These are phyloP conservation scores for Aplosporella prunicola DNA, from an alignment of 2,329 filamentous ascomycete species.

Conservation along the genomic window DNA sequence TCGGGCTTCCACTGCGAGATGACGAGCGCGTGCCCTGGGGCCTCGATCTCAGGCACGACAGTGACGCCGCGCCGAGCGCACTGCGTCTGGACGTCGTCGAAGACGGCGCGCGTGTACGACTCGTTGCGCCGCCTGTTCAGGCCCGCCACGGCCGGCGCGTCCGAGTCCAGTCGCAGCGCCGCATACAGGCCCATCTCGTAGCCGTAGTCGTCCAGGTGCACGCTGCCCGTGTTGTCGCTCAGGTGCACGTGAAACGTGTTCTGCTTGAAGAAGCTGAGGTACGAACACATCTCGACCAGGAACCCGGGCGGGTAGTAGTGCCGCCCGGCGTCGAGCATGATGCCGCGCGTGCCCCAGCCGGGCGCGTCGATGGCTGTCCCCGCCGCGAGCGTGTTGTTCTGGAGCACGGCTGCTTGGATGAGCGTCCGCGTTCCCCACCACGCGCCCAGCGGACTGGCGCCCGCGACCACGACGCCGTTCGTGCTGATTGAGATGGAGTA, in stretches of 20 bases:
- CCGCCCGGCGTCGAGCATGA: constrained; percentile 43
- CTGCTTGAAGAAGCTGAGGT: constrained; percentile 53
- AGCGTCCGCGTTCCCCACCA: constrained; percentile 52
- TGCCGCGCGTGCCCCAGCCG: constrained; percentile 29
- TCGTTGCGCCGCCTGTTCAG: constrained; percentile 38
- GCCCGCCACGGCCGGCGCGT: constrained; percentile 37
- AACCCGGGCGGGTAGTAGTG: constrained; percentile 49
- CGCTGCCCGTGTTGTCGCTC: constrained; percentile 42
- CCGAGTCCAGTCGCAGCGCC: constrained; percentile 46
- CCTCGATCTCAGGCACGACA: constrained; percentile 29
- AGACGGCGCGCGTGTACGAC: constrained; percentile 24
- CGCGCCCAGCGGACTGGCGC: constrained; percentile 45
- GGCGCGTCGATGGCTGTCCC: constrained; percentile 42
- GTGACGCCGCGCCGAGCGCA: constrained; percentile 28
- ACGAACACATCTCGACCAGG: constrained; percentile 48
- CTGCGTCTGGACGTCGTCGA: constrained; percentile 26
- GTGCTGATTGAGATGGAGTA: constrained; percentile 37
- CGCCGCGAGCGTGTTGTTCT: constrained; percentile 29
- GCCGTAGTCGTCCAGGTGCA: constrained; percentile 34
- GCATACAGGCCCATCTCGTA: constrained; percentile 44
- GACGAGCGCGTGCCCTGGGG: constrained; percentile 27
- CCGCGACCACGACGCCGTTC: constrained; percentile 31
- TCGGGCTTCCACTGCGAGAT: constrained; percentile 33
- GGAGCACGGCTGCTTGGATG: constrained; percentile 41
- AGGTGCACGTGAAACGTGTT: constrained; percentile 51